phyloP scores from a whole-genome alignment of 352 stramenopile species.

The Blastocystis sp. region DNA sequence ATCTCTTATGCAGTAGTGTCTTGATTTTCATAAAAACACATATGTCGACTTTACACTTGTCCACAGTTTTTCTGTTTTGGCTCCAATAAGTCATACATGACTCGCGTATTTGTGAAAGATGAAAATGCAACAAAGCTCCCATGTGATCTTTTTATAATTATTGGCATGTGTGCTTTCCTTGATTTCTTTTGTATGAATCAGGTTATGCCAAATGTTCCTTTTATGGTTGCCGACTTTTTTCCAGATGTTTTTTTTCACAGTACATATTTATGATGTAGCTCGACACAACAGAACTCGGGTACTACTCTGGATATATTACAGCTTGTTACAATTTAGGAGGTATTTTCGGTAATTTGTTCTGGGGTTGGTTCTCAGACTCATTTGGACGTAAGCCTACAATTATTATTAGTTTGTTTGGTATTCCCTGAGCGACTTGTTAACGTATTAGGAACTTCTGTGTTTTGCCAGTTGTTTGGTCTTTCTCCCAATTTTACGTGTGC shows the following conservation, averaged over 20 bases:
- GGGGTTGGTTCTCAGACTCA: constrained; percentile 55
- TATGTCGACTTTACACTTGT: neutral
- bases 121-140: constrained; percentile 1
- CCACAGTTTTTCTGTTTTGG: neutral
- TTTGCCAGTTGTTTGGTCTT: constrained; percentile 17
- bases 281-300: constrained; percentile 35
- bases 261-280: neutral
- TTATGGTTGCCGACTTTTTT: constrained; percentile 36
- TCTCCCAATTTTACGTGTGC: neutral
- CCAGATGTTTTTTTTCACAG: neutral
- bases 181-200: constrained; percentile 51
- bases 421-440: neutral
- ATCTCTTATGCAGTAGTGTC: neutral
- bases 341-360: constrained; percentile 57
- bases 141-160: neutral
- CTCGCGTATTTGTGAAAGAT: neutral
- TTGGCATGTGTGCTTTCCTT: constrained; percentile 40
- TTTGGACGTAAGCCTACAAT: constrained; percentile 52
- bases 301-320: constrained; percentile 42
- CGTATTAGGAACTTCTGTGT: neutral
- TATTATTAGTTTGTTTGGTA: constrained; percentile 39
- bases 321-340: constrained; percentile 43
- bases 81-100: neutral
- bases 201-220: constrained; percentile 47
- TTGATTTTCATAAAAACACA: neutral